Evolutionary conservation across 345 rosid species (phyloP), one percentile per base, ranked within the genome.

Genomic region (Cardamine chenopodiifolia): DNA sequence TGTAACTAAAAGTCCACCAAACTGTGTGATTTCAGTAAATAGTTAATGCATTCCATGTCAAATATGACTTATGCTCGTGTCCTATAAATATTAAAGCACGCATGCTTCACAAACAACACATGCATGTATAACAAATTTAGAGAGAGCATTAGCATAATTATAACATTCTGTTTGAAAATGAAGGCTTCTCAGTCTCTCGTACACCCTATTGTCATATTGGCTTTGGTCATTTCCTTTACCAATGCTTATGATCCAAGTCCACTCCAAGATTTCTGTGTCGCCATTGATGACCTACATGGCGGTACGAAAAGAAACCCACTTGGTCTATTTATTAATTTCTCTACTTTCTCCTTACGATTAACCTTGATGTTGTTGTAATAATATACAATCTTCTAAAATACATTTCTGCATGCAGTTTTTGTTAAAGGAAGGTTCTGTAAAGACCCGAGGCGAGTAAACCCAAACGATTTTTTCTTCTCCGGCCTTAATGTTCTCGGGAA

Each of bases 221-320:
- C 32, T 25, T 72, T 72, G 7, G 23, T 62, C 39, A 17, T 55
- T 34, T 74, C 58, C 29, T 56, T 47, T 32, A 48, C 40, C n/a
- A 19, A 65, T 11, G 66, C 78, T 66, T 74, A 66, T 74, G 78
- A 74, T 66, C 78, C 78, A 56, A 74, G 42, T 57, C 72, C 78
- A 56, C 72, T 74, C 11, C 78, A 74, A 66, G 78, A 74, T 11
- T 74, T 74, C 15, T 66, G 78, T 57, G 78, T 74, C 5, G 72
- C 78, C 39, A 66, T 58, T 47, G 62, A 66, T 55, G 59, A 66
- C 49, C 59, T 65, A 45, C 18, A 57, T 34, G 72, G 78, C 14
- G 59, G 72, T 74, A 74, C 20, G 25, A 12, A 54, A 42, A 62
- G 7, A 58, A 55, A 35, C 23, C 0, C 11, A 37, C 11, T 15